These are phyloP conservation scores for Ogataea trehaloabstinens DNA, from an alignment of 805 yeast species.

Conservation along the genomic window DNA sequence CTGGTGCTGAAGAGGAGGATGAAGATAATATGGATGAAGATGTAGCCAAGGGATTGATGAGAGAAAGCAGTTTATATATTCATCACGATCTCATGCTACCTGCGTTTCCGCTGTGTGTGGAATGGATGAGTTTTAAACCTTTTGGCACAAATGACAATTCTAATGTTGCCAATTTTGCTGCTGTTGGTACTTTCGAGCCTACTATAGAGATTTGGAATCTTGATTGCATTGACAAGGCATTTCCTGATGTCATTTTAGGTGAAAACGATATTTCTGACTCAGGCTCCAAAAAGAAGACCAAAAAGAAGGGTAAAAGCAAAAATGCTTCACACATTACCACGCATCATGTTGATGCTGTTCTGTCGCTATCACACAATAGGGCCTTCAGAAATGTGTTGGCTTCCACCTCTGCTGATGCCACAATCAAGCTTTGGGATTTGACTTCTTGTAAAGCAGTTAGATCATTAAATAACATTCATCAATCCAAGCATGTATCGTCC, in stretches of 20 bases:
- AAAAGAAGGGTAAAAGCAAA: conserved; percentile 50
- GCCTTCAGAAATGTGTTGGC: conserved; percentile 82
- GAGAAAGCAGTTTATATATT: conserved; percentile 79
- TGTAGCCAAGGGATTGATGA: conserved; percentile 66
- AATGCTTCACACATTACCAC: conserved; percentile 54
- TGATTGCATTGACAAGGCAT: conserved; percentile 88
- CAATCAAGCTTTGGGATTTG: conserved; percentile 95
- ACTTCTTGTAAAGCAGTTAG: conserved; percentile 71
- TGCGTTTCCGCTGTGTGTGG: conserved; percentile 93
- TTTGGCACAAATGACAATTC: conserved; percentile 40
- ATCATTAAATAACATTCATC: conserved; percentile 69
- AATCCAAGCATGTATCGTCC: conserved; percentile 76
- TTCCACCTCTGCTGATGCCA: conserved; percentile 92
- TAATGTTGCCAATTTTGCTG: conserved; percentile 85
- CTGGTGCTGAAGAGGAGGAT: conserved; percentile 62
- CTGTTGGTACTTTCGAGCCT: conserved; percentile 96
- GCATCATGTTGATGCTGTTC: conserved; percentile 92
- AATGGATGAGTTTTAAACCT: conserved; percentile 85
- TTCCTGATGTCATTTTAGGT: conserved; percentile 91
- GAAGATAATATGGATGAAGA: conserved; percentile 66
- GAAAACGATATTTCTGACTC: conserved; percentile 52
- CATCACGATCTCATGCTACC: conserved; percentile 98
- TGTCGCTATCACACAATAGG: conserved; percentile 80
- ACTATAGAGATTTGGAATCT: conserved; percentile 96
- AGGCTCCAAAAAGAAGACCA: conserved; percentile 39